Evolutionary conservation across 2,329 filamentous ascomycete genomes (phyloP).

Genomic region (Colletotrichum falcatum): DNA sequence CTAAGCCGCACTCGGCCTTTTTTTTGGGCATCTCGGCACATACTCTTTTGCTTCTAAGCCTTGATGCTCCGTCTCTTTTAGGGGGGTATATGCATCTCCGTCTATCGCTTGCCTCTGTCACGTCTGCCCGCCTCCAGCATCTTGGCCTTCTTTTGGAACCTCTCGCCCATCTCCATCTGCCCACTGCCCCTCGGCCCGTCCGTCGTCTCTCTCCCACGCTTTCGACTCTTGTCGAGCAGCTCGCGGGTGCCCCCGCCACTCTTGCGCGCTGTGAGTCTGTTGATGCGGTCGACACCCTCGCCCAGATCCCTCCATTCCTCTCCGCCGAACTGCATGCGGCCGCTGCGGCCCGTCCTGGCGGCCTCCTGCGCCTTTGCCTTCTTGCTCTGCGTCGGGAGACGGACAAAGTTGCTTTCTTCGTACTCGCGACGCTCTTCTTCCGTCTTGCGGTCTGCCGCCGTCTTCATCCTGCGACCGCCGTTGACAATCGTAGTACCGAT

Average conservation of each 20-base stretch:
- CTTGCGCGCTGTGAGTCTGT: slow-evolving; percentile 81
- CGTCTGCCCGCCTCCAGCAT: slow-evolving; percentile 60
- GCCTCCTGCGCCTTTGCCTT: slow-evolving; percentile 80
- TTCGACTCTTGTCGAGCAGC: slow-evolving; percentile 85
- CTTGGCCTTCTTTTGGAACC: slow-evolving; percentile 78
- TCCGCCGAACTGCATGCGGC: slow-evolving; percentile 81
- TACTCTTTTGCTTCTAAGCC: background rate
- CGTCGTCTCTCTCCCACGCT: slow-evolving; percentile 75
- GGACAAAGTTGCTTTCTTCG: slow-evolving; percentile 92
- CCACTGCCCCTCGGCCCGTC: slow-evolving; percentile 79
- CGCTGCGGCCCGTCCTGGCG: slow-evolving; percentile 61
- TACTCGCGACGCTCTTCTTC: slow-evolving; percentile 86
- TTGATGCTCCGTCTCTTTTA: slow-evolving; percentile 3
- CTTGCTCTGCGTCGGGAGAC: slow-evolving; percentile 87
- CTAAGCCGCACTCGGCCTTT: background rate
- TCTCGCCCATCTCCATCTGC: slow-evolving; percentile 74
- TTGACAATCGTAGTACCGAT: slow-evolving; percentile 90
- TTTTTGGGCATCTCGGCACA: slow-evolving; percentile 21
- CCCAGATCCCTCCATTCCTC: slow-evolving; percentile 93
- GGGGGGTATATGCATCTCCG: slow-evolving; percentile 14
- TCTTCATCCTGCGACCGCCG: slow-evolving; percentile 84
- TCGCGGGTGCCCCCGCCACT: slow-evolving; percentile 67
- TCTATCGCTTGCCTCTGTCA: slow-evolving; percentile 58
- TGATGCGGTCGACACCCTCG: slow-evolving; percentile 88
- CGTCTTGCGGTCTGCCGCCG: slow-evolving; percentile 77